Percentiles rank a stretch among this genome's conserved stretches.
These are phyloP conservation scores for Lachancea lanzarotensis DNA, from an alignment of 805 yeast species.

Conservation along the genomic window DNA sequence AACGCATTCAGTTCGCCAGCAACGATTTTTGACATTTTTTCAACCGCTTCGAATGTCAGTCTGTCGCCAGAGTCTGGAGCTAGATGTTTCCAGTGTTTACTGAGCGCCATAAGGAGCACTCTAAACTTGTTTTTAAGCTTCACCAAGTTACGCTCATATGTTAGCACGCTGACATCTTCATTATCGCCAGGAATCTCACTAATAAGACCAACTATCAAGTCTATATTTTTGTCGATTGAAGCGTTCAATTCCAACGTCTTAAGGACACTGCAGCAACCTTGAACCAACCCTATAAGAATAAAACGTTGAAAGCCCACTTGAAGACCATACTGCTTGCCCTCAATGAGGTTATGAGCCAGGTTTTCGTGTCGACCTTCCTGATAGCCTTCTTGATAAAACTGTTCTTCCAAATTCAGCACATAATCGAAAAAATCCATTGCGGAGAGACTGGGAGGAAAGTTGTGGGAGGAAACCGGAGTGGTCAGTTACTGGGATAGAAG, in stretches of 20 bases:
- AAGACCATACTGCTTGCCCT: conserved; percentile 80
- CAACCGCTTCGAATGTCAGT: conserved; percentile 33
- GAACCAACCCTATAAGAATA: conserved; percentile 61
- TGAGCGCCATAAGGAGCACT: conserved; percentile 37
- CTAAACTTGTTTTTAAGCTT: conserved; percentile 59
- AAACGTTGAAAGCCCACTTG: conserved; percentile 73
- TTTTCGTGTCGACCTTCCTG: conserved; percentile 64
- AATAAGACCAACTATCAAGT: conserved; percentile 24
- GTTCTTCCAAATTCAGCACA: conserved; percentile 50
- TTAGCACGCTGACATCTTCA: conserved; percentile 49
- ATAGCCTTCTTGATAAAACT: conserved; percentile 62
- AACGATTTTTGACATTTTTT: conserved; percentile 25
- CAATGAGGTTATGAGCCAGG: conserved; percentile 50
- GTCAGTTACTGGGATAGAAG: too few relatives aligned
- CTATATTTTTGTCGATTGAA: conserved; percentile 19
- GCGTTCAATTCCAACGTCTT: conserved; percentile 19
- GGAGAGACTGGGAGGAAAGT: neutral
- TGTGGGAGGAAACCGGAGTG: too few relatives aligned
- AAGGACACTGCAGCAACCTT: conserved; percentile 43
- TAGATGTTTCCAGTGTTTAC: conserved; percentile 12
- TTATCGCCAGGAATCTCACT: conserved; percentile 37
- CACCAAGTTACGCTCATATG: conserved; percentile 44
- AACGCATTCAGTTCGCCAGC: conserved; percentile 30
- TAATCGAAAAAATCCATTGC: conserved; percentile 40
- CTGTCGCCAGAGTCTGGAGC: conserved; percentile 15